Evolutionary conservation across 1,284 basidiomycete genomes (phyloP), one percentile per base, ranked within the genome.

Genomic region (Anthracocystis setariae): DNA sequence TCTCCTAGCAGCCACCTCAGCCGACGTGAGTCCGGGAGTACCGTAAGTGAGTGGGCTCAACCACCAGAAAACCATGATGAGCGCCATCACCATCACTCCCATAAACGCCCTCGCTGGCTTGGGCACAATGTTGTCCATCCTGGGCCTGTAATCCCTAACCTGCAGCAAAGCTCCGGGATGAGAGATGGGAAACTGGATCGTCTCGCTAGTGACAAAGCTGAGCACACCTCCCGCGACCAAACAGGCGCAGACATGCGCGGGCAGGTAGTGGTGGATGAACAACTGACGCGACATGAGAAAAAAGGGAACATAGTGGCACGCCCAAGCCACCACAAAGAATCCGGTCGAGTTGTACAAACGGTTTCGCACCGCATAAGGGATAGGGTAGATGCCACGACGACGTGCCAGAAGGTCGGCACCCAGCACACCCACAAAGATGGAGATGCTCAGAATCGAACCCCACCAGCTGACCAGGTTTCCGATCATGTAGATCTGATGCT

Each of bases 231-330:
- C 96, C 17, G 94, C 92, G 46, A 96, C 89, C 56, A 98, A 86
- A 15, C 93, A 90, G 8, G 93, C 94, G 23, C 92, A 91, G 39
- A 98, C 87, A 83, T 85, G 84, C 17, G 85, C 84, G 5, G 95
- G 95, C 8, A 99, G 89, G 83, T 99, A 99, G 84, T 99, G 95
- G 83, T 99, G 95, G 38, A 99, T 86, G 87, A 82, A 82, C 32
- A 95, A 87, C 82, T 99, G 96, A 53, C 96, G 92, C 79, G 88
- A 91, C 93, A 99, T 97, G 33, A 97, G 87, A 89, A 92, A 98
- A 88, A 98, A 99, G 12, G 96, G 96, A 80, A 92, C 86, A 85
- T 97, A 99, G 84, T 99, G 96, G 68, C 91, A 92, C 8, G 88
- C 90, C 96, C 96, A 99, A 10, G 95, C 89, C 37, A 93, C 85